Percentiles rank a stretch among this genome's conserved stretches.
These are phyloP conservation scores for Hypoxylon crocopeplum DNA, from an alignment of 495 filamentous ascomycete genomes.

Conservation along the genomic window DNA sequence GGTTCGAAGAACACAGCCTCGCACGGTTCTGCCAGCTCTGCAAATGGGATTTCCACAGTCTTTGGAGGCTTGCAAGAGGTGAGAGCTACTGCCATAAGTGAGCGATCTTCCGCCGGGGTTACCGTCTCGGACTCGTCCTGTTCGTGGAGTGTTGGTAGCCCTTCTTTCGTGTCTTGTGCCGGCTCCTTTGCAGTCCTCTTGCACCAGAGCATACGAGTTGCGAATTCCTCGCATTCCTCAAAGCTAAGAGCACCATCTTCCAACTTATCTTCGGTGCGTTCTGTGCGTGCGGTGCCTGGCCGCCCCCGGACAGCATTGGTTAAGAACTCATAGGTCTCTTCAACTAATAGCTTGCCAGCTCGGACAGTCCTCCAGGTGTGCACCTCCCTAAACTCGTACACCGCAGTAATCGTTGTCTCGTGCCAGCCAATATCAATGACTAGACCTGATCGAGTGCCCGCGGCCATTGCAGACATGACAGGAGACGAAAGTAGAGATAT, in stretches of 20 bases:
- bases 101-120: constrained; percentile 35
- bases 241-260: constrained; percentile 58
- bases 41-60: constrained; percentile 69
- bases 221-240: constrained; percentile 79
- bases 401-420: constrained; percentile 78
- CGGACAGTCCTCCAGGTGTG: constrained; percentile 69
- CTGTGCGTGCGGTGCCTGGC: constrained; percentile 16
- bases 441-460: constrained; percentile 80
- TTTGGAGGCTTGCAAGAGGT: constrained; percentile 52
- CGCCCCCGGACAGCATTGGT: constrained; percentile 40
- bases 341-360: constrained; percentile 71
- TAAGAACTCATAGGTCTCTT: constrained; percentile 73
- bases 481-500: constrained; percentile 80
- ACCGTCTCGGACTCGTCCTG: constrained; percentile 52
- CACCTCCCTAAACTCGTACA: constrained; percentile 91
- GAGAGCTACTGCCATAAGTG: constrained; percentile 56
- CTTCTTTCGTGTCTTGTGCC: constrained; percentile 36
- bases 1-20: constrained; percentile 76
- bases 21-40: constrained; percentile 71
- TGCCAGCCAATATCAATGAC: constrained; percentile 92
- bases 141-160: constrained; percentile 56
- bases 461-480: constrained; percentile 72
- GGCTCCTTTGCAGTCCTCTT: constrained; percentile 45
- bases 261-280: constrained; percentile 40
- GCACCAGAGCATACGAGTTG: constrained; percentile 79